Conservation (phyloP, 306 rosid species). For the Betula pendula region DNA sequence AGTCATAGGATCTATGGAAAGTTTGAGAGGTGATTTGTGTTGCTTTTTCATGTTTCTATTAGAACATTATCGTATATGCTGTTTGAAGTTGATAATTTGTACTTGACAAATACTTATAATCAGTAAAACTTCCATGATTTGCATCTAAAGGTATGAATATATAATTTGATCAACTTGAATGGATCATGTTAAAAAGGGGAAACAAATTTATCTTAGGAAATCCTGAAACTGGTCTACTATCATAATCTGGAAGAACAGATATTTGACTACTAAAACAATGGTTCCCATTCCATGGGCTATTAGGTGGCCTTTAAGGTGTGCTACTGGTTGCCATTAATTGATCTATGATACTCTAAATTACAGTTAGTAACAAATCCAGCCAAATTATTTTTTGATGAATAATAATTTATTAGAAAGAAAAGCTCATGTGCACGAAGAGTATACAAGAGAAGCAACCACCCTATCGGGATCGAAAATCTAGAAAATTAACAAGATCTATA, state of each 20-base stretch:
- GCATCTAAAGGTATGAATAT: background rate
- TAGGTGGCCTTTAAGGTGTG: background rate
- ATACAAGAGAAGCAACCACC: too few species aligned
- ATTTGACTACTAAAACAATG: background rate
- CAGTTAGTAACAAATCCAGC: background rate
- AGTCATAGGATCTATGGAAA: constrained; percentile 51
- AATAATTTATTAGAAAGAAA: too few species aligned
- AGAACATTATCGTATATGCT: constrained; percentile 3
- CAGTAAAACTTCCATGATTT: background rate
- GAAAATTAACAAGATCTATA: too few species aligned
- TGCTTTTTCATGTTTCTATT: constrained; percentile 20
- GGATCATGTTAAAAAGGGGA: constrained; percentile 13
- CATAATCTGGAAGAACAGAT: background rate
- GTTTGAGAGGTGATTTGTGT: constrained; percentile 54
- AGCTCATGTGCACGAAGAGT: too few species aligned
- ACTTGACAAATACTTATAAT: too few species aligned
- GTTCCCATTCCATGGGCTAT: constrained; percentile 14
- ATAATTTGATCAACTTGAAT: constrained; percentile 8
- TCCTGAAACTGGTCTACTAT: constrained; percentile 5
- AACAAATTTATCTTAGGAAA: constrained; percentile 13
- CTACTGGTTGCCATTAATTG: background rate
- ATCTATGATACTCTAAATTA: background rate
- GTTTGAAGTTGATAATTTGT: background rate
- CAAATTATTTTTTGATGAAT: background rate
- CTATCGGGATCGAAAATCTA: too few species aligned